These are phyloP conservation scores for Nakaseomyces delphensis DNA, from an alignment of 1,139 yeast species.

Conservation along the genomic window DNA sequence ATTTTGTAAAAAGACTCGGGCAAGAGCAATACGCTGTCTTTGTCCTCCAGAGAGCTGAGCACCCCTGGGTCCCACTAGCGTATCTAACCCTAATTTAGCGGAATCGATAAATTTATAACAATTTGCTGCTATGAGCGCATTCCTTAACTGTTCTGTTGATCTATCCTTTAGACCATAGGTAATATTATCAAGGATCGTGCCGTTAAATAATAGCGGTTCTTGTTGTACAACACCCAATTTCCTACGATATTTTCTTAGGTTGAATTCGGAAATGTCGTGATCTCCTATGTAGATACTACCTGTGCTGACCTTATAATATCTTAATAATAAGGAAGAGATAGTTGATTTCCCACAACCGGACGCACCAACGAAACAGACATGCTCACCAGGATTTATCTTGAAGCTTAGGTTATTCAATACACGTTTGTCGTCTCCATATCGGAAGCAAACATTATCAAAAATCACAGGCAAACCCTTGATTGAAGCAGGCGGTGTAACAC, in stretches of 20 bases:
- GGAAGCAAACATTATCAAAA: constrained; percentile 59
- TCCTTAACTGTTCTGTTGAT: constrained; percentile 34
- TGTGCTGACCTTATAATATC: constrained; percentile 54
- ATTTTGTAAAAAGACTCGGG: constrained; percentile 61
- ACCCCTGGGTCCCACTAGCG: constrained; percentile 79
- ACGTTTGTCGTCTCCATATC: constrained; percentile 51
- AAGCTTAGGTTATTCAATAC: constrained; percentile 61
- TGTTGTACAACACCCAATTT: constrained; percentile 82
- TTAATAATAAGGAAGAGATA: constrained; percentile 59
- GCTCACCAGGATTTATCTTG: constrained; percentile 57
- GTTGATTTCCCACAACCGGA: constrained; percentile 93
- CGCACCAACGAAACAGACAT: constrained; percentile 84
- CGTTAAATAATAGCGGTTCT: constrained; percentile 75
- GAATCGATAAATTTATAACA: constrained; percentile 57
- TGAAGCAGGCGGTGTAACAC: constrained; percentile 32
- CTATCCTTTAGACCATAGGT: constrained; percentile 54
- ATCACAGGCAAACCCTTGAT: constrained; percentile 45
- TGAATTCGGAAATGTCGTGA: constrained; percentile 50
- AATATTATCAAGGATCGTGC: constrained; percentile 70
- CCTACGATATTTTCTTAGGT: constrained; percentile 63
- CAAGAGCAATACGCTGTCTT: constrained; percentile 81
- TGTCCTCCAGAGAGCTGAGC: constrained; percentile 83
- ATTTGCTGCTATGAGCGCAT: constrained; percentile 46
- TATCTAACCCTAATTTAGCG: constrained; percentile 74
- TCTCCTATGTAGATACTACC: constrained; percentile 68